A percentile compares a stretch with the other conserved stretches of the same genome.
Conservation (phyloP, 768 basidiomycete species). For the Russula emetica region DNA sequence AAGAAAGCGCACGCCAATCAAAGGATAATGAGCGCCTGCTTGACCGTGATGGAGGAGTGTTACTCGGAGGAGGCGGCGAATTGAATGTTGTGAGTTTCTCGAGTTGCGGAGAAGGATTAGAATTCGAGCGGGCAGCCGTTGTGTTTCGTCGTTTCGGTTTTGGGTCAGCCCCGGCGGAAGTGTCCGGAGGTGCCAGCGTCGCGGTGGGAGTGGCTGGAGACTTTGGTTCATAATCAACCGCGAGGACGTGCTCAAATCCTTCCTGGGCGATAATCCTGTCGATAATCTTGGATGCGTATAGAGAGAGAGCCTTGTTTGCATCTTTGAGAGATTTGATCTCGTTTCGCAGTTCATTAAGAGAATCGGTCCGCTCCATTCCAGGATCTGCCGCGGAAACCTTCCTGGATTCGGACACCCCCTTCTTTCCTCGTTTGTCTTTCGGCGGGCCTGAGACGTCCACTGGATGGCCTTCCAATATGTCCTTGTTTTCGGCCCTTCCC, state of each 20-base stretch:
- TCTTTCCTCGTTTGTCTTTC: constrained; percentile 42
- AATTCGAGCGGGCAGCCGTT: constrained; percentile 41
- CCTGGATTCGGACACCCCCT: constrained; percentile 32
- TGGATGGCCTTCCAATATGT: constrained; percentile 55
- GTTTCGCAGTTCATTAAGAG: constrained; percentile 59
- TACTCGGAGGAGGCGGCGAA: constrained; percentile 29
- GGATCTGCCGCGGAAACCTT: constrained; percentile 36
- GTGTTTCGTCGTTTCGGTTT: constrained; percentile 63
- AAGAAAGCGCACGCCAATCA: constrained; percentile 76
- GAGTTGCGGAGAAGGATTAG: constrained; percentile 35
- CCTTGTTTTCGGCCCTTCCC: constrained; percentile 87
- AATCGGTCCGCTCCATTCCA: constrained; percentile 42
- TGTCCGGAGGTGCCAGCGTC: constrained; percentile 35
- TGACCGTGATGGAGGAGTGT: constrained; percentile 28
- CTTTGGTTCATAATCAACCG: constrained; percentile 80
- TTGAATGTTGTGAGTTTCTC: constrained; percentile 38
- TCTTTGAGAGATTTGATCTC: constrained; percentile 94
- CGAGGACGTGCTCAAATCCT: constrained; percentile 94
- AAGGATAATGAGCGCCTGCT: constrained; percentile 79
- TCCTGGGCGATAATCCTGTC: constrained; percentile 95
- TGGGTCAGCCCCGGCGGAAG: constrained; percentile 31
- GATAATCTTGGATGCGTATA: constrained; percentile 97
- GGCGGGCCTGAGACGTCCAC: constrained; percentile 51
- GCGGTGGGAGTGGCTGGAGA: constrained; percentile 47
- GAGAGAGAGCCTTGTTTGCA: constrained; percentile 90